phyloP scores from a whole-genome alignment of 352 stramenopile species.

The Aphanomyces astaci region DNA sequence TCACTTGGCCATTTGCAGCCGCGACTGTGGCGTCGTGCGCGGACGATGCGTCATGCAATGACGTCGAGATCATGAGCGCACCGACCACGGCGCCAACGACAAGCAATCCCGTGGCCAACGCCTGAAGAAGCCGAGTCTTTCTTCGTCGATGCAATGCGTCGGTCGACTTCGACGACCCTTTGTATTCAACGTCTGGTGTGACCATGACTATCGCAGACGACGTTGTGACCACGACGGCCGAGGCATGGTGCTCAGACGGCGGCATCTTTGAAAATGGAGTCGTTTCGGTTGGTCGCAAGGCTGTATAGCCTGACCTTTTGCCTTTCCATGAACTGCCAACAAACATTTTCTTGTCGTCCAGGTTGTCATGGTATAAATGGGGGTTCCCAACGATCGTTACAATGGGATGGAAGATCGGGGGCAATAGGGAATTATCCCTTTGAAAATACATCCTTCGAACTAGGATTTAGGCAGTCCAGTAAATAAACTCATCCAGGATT shows the following conservation, averaged over 20 bases:
- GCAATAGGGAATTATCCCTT: too few relatives aligned
- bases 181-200: neutral
- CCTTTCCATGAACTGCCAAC: too few relatives aligned
- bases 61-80: neutral
- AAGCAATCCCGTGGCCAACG: neutral
- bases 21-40: neutral
- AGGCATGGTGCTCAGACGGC: neutral
- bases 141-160: neutral
- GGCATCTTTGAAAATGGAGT: neutral
- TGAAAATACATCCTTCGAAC: too few relatives aligned
- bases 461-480: too few relatives aligned
- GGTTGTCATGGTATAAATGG: too few relatives aligned
- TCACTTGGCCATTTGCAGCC: neutral
- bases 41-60: neutral
- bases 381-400: too few relatives aligned
- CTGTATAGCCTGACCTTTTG: too few relatives aligned
- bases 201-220: neutral
- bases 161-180: neutral
- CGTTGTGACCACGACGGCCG: neutral
- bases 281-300: too few relatives aligned
- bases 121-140: neutral
- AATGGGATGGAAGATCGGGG: too few relatives aligned
- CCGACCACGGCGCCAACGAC: conserved; percentile 1
- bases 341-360: too few relatives aligned
- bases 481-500: too few relatives aligned